Conservation (phyloP, 2,329 filamentous ascomycete genomes). For the Xylariaceae sp. region DNA sequence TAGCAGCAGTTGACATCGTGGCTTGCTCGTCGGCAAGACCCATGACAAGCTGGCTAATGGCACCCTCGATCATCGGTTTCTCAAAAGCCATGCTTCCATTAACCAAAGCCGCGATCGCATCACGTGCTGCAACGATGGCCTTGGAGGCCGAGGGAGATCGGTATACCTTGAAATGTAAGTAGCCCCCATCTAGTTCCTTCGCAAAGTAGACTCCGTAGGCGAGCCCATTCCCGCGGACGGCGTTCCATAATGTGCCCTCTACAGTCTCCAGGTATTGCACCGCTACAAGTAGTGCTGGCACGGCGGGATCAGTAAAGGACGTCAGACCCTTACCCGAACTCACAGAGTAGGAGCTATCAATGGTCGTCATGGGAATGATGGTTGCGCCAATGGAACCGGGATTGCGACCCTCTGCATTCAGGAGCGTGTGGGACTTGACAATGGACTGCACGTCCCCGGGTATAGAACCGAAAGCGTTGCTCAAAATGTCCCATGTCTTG, state of each 20-base stretch:
- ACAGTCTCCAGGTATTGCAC: conserved; percentile 87
- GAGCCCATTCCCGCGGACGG: conserved; percentile 85
- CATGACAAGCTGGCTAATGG: conserved; percentile 84
- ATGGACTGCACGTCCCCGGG: conserved; percentile 60
- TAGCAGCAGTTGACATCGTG: conserved; percentile 76
- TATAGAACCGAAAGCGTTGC: conserved; percentile 44
- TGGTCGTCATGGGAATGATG: conserved; percentile 82
- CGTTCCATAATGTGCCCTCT: conserved; percentile 91
- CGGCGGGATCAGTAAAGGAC: conserved; percentile 67
- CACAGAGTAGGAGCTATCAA: conserved; percentile 86
- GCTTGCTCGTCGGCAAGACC: conserved; percentile 82
- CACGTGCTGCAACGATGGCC: conserved; percentile 71
- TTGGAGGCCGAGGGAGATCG: conserved; percentile 84
- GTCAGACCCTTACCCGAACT: conserved; percentile 68
- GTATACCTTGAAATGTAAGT: conserved; percentile 80
- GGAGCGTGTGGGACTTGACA: conserved; percentile 61
- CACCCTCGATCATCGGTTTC: conserved; percentile 76
- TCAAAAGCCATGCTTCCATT: conserved; percentile 69
- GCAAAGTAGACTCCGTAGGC: conserved; percentile 83
- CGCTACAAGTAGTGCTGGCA: conserved; percentile 83
- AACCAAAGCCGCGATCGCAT: conserved; percentile 69
- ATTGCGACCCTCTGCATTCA: conserved; percentile 67
- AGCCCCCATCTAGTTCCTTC: conserved; percentile 71
- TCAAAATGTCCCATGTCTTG: conserved; percentile 68
- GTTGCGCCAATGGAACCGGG: conserved; percentile 70